A percentile compares a stretch with the other conserved stretches of the same genome.
Evolutionary conservation across 1,139 yeast species (phyloP).

Genomic region (Meyerozyma carpophila): DNA sequence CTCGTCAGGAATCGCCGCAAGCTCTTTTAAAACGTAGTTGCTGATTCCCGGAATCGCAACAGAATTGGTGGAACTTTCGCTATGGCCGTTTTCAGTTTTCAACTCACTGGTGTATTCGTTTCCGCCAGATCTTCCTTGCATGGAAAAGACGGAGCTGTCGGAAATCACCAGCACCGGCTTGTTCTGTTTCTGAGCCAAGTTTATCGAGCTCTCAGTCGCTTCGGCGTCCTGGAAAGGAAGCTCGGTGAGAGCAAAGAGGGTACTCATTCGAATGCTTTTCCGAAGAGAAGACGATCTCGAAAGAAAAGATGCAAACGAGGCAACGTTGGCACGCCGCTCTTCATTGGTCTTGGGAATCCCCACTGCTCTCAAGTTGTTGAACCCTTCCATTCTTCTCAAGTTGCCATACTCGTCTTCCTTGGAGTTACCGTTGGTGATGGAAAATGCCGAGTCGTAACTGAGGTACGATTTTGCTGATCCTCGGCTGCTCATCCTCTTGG

Average conservation of each 20-base stretch:
- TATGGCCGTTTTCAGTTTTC: neutral
- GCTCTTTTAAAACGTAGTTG: constrained; percentile 56
- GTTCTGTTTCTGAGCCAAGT: neutral
- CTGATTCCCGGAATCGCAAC: constrained; percentile 61
- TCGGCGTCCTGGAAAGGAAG: constrained; percentile 30
- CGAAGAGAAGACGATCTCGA: constrained; percentile 23
- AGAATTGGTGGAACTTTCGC: constrained; percentile 21
- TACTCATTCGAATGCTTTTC: constrained; percentile 33
- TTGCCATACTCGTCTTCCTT: constrained; percentile 12
- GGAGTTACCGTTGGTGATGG: constrained; percentile 27
- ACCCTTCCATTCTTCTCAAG: constrained; percentile 35
- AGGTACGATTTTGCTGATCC: constrained; percentile 46
- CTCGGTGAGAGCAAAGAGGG: constrained; percentile 37
- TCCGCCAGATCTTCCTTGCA: constrained; percentile 4
- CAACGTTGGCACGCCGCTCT: constrained; percentile 8
- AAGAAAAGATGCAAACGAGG: constrained; percentile 18
- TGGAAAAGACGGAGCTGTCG: constrained; percentile 35
- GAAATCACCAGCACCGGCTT: constrained; percentile 19
- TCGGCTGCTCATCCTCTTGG: constrained; percentile 12
- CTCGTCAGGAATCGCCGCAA: constrained; percentile 81
- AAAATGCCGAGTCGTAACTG: constrained; percentile 52
- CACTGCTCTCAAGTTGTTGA: constrained; percentile 27
- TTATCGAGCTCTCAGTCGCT: constrained; percentile 8
- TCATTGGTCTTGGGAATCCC: constrained; percentile 12
- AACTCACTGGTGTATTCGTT: neutral